Evolutionary conservation across 805 yeast genomes (phyloP), one percentile per base, ranked within the genome.

Genomic region (Soucietia sequanensis): DNA sequence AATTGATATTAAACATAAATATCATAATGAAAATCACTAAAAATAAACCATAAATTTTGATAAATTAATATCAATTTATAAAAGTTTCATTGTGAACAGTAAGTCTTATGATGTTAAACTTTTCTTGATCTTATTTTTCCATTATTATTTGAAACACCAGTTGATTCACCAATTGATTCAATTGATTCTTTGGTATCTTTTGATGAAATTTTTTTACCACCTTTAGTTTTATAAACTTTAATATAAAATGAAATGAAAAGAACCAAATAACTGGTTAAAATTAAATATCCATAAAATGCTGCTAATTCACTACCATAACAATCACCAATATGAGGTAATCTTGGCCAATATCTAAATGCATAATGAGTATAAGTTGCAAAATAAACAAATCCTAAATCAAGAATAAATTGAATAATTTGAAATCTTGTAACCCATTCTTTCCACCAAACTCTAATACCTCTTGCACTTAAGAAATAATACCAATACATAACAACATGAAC

Each of bases 361-460:
- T 85, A 88, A 69, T 83, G 89, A 44, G 96, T 83, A 68, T 87
- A 91, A 37, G 95, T 84, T 33, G 96, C 96, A 63, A 86, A 89
- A 73, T 89, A 93, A 46, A 93, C 95, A 60, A 91, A 90, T 27
- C 74, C 79, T 56, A 91, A 76, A 64, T 91, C 99, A 56, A 91
- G 73, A 48, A 91, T 68, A 58, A 91, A 91, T 70, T 91, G 99
- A 54, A 86, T 70, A 67, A 91, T 91, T 72, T 91, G 99, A 73
- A 87, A 81, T 47, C 95, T 77, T 37, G 99, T 91, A 48, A 91
- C 96, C 96, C 96, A 91, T 71, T 90, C 95, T 70, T 93, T 91
- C 99, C 99, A 91, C 97, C 97, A 90, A 35, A 91, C 96, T 54
- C 87, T 82, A 57, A 90, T 86, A 39, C 96, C 96, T 59, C 95